Percentiles rank a stretch among this genome's conserved stretches.
Evolutionary conservation across 2,329 filamentous ascomycete genomes (phyloP).

Genomic region (Chrysoporthe deuterocubensis): DNA sequence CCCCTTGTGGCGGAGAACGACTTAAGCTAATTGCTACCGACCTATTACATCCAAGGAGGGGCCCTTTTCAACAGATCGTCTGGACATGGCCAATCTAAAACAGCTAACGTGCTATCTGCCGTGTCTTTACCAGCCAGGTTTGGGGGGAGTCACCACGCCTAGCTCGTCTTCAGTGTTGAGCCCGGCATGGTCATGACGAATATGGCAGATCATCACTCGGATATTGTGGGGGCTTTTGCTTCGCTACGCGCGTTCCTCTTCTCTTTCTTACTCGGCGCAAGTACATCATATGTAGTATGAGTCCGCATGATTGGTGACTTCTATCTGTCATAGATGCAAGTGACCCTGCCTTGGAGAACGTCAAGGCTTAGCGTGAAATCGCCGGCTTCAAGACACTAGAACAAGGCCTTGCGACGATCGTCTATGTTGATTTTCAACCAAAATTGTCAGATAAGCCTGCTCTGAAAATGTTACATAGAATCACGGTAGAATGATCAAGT

Average conservation of each 20-base stretch:
- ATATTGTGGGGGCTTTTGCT: not conserved
- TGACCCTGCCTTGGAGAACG: no score
- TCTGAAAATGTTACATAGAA: no score
- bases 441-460: no score
- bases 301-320: no score
- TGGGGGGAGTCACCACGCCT: not conserved
- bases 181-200: not conserved
- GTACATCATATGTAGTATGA: not conserved
- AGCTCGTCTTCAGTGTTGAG: not conserved
- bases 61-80: not conserved
- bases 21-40: not conserved
- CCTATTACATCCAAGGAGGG: not conserved
- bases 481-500: no score
- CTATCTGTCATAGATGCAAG: not conserved
- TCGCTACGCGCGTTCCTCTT: not conserved
- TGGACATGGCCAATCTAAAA: constrained; percentile 10
- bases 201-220: not conserved
- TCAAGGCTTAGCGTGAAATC: no score
- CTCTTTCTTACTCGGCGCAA: not conserved
- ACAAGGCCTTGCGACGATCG: not conserved
- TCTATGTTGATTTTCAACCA: not conserved
- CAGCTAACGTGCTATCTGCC: constrained; percentile 8
- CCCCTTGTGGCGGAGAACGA: not conserved
- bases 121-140: not conserved
- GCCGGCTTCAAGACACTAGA: not conserved